Base-by-base conservation (phyloP, 2,329 filamentous ascomycete species). In the Aspergillus tanneri region DNA sequence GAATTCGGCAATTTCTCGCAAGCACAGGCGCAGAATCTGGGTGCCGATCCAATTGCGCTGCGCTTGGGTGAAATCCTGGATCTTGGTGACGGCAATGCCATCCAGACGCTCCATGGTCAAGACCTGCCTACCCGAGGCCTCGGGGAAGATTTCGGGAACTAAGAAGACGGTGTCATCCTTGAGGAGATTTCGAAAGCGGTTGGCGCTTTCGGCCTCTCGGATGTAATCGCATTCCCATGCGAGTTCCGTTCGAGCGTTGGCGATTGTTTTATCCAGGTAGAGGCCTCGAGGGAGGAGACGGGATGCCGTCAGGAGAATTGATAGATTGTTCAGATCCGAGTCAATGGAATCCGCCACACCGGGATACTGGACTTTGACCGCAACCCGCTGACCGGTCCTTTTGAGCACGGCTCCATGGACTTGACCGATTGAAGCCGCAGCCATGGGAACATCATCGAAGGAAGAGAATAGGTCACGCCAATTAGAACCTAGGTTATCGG, bases 171-270 rank as follows among this genome's bases (percentile, higher is more conserved):
- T 80, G 16, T 95, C 88, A 49, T 86, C 81, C n/a, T 76, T 68
- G n/a, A 97, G 82, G 7, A 97, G 82, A 21, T 83, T 72, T 39
- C 81, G 80, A 73, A 96, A 99, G 14, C 86, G 85, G 39, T 76
- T 78, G 32, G 84, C 89, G 61, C 88, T 93, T 58, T 85, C 78
- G 3, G 91, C 91, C 76, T 99, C 93, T 40, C 93, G 87, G 48
- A 83, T 72, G 67, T 99, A 99, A 74, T 99, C 90, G 66, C 92
- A 97, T 74, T 99, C 93, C 93, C 93, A 99, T 3, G 83, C 91
- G 3, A 99, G 81, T 69, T 99, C 93, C 2, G 83, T 84, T 8
- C 93, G 84, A 3, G 93, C 92, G 65, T 99, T 99, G 57, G 88
- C 91, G 57, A 99, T 97, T 0, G 93, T 99, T 70, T 95, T 96